These are phyloP conservation scores for Colletotrichum lindemuthianum DNA, from an alignment of 2,329 filamentous ascomycete genomes.

Conservation along the genomic window DNA sequence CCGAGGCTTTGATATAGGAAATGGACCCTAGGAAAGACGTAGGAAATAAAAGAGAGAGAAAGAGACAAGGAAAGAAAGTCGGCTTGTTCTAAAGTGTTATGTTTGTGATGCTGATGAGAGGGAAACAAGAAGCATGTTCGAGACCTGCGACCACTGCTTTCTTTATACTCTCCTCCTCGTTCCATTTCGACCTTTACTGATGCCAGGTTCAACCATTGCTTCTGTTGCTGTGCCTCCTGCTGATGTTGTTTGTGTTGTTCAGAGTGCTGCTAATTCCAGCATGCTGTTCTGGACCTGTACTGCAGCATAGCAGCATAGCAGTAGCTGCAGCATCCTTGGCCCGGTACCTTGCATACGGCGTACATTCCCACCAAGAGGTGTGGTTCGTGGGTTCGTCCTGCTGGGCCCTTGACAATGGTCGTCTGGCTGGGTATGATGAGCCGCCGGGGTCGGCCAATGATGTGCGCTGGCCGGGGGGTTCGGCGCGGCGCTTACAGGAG, in stretches of 20 bases:
- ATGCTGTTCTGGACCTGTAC: constrained; percentile 18
- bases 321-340: not conserved
- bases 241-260: not conserved
- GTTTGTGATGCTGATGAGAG: constrained; percentile 24
- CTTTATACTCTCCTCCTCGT: constrained; percentile 26
- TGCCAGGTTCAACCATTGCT: no score
- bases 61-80: constrained; percentile 39
- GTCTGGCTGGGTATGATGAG: constrained; percentile 30
- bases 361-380: not conserved
- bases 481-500: constrained; percentile 27
- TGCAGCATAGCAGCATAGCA: no score
- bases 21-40: constrained; percentile 40
- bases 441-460: constrained; percentile 34
- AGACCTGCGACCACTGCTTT: not conserved
- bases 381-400: not conserved
- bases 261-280: constrained; percentile 32
- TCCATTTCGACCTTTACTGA: not conserved
- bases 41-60: constrained; percentile 38
- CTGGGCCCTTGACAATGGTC: not conserved
- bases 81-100: constrained; percentile 36
- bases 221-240: no score
- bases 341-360: constrained; percentile 9
- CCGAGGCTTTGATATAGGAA: constrained; percentile 37
- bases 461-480: constrained; percentile 17
- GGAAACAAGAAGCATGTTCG: not conserved